Base-by-base conservation (phyloP, 257 asterid species). In the Scutellaria baicalensis region DNA sequence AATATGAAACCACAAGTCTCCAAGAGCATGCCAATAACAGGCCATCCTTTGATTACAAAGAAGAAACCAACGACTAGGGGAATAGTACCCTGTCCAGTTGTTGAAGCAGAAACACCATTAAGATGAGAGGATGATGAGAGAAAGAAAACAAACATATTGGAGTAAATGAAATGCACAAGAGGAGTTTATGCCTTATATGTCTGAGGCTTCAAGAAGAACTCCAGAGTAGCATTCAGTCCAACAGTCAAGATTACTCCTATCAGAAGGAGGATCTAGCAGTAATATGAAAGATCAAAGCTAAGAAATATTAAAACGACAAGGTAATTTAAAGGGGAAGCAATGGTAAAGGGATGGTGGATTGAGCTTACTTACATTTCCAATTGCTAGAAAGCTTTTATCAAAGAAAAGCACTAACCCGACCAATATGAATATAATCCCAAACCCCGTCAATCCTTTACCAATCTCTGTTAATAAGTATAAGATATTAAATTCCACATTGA, bases 11-110 rank as follows among this genome's bases (percentile, higher is more conserved):
- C 88, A 76, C 73, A 84, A 31, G 87, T 80, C 80, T 85, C 92
- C 62, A 82, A 73, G 35, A 88, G 74, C 90, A 88, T 75, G 66
- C 95, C 92, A 5, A 84, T 11, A 56, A 84, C 65, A 47, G 88
- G 86, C 89, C 95, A 86, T 69, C 90, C 95, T 44, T 76, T 67
- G 71, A 85, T 69, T 38, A 88, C 88, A 33, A 88, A 67, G 74
- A 88, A 76, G 69, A 88, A 88, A 16, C 95, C 92, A 64, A 50
- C 59, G 3, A 78, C 86, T 31, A 86, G 83, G 35, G 86, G 71
- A 21, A 73, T 57, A 6, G 87, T 79, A 54, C 87, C 87, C 95
- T 88, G 66, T 50, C 48, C 50, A 68, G 70, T 27, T 59, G 63
- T 21, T 8, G 43, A 66, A 65, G 40, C 67, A 72, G 65, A 17